phyloP scores from a whole-genome alignment of 192 early-diverging fungal genomes.

The Coemansia sp. region DNA sequence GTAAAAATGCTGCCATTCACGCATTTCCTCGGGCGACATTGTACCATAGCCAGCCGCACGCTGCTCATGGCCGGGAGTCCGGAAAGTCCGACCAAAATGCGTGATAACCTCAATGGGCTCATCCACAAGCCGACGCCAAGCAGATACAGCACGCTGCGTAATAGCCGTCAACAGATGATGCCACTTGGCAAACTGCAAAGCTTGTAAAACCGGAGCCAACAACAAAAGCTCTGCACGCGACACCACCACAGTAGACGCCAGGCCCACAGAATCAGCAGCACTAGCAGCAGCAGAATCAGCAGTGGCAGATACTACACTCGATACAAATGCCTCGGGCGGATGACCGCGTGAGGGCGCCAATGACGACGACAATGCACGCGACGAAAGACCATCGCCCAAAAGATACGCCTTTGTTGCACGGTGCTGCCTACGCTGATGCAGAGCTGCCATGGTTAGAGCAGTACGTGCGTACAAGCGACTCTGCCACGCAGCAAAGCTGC shows the following conservation, averaged over 20 bases:
- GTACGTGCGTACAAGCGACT: slow-evolving; percentile 21
- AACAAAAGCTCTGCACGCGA: slow-evolving; percentile 29
- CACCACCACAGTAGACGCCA: slow-evolving; percentile 10
- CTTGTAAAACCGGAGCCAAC: slow-evolving; percentile 44
- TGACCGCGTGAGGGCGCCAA: neutral
- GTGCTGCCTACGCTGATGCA: slow-evolving; percentile 42
- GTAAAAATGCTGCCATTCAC: slow-evolving; percentile 9
- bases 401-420: slow-evolving; percentile 15
- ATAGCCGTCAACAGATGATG: slow-evolving; percentile 35
- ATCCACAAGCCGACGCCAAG: slow-evolving; percentile 47
- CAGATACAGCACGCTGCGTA: slow-evolving; percentile 32
- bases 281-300: neutral
- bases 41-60: neutral
- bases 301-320: neutral
- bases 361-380: neutral
- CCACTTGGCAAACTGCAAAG: slow-evolving; percentile 47
- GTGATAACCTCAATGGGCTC: slow-evolving; percentile 51
- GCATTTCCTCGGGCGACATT: slow-evolving; percentile 1
- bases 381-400: slow-evolving; percentile 22
- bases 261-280: neutral
- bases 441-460: slow-evolving; percentile 33
- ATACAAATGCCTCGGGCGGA: slow-evolving; percentile 32
- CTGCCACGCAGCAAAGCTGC: slow-evolving; percentile 41
- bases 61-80: slow-evolving; percentile 6
- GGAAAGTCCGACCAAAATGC: slow-evolving; percentile 38